Conservation (phyloP, 78 protist species). For the Isochrysis galbana region DNA sequence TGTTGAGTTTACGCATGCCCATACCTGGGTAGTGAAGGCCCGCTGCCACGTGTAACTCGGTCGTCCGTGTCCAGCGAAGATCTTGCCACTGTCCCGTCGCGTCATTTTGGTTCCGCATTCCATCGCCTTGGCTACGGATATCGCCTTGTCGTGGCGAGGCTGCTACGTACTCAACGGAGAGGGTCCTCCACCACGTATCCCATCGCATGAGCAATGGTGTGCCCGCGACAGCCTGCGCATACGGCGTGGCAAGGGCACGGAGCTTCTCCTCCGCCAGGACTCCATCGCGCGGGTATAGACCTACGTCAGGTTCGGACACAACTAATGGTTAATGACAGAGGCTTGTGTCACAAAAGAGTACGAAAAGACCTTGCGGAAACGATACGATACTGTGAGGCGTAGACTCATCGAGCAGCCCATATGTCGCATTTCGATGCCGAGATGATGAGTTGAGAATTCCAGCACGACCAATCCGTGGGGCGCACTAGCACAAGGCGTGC, state of each 20-base stretch:
- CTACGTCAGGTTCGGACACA: background rate
- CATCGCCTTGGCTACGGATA: too few relatives aligned
- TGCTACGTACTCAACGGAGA: background rate
- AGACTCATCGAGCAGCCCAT: background rate
- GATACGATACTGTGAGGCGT: background rate
- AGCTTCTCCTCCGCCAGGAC: conserved; percentile 45
- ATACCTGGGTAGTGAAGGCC: too few relatives aligned
- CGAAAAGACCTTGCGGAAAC: background rate
- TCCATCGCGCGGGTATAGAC: conserved; percentile 9
- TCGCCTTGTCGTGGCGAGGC: too few relatives aligned
- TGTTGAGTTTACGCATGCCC: too few relatives aligned
- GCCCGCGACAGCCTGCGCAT: conserved; percentile 66
- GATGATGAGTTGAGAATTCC: too few relatives aligned
- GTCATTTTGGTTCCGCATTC: too few relatives aligned
- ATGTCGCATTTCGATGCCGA: conserved; percentile 40
- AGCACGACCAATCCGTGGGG: too few relatives aligned
- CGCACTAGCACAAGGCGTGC: too few relatives aligned
- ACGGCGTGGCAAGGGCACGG: conserved; percentile 56
- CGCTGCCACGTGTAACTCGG: background rate
- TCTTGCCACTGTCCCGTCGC: too few relatives aligned
- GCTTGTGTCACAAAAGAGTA: background rate
- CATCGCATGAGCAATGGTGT: conserved; percentile 36
- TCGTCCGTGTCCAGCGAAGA: too few relatives aligned
- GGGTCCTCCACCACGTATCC: background rate
- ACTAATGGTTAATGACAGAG: background rate